Evolutionary conservation across 2,329 filamentous ascomycete species (phyloP), one percentile per base, ranked within the genome.

Genomic region (Penicillium hesseltinei): DNA sequence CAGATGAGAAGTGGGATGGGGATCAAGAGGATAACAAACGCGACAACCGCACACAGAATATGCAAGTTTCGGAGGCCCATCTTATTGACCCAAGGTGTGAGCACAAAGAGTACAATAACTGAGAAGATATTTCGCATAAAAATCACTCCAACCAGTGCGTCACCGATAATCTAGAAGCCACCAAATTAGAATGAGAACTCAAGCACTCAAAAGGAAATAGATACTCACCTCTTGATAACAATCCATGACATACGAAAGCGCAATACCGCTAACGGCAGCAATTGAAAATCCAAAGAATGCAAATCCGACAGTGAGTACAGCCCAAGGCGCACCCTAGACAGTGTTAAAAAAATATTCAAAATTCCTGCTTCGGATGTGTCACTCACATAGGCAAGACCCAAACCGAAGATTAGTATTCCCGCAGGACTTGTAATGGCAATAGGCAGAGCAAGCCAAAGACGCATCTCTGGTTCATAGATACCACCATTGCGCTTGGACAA

Each of bases 381-480:
- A 15, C 51, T 51, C 52, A 66, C 63, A 55, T 75, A 64, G 27
- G 66, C 63, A 44, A 74, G 57, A 0, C 67, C 70, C 29, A 73
- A 51, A 0, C 76, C 78, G 58, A 75, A 80, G 66, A 76, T 65
- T 43, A 79, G 66, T 47, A 78, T 52, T 36, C 75, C 65, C 36
- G 71, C 58, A 45, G 75, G 64, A 33, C 62, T 63, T 40, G 75
- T 56, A 56, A 72, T 64, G 36, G 77, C 61, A 33, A 53, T 17
- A n/a, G 62, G 58, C 7, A 64, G 39, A 11, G 62, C 59, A 29
- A 68, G 58, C 72, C 72, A 77, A 8, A 80, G 67, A 11, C 77
- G 70, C 67, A 76, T 77, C 55, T 80, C 78, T 0, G 78, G 78
- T 36, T 80, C 77, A 47, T 77, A 77, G 9, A 77, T 71, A 17